Conservation (phyloP, 257 asterid species). For the Solanum virginianum region DNA sequence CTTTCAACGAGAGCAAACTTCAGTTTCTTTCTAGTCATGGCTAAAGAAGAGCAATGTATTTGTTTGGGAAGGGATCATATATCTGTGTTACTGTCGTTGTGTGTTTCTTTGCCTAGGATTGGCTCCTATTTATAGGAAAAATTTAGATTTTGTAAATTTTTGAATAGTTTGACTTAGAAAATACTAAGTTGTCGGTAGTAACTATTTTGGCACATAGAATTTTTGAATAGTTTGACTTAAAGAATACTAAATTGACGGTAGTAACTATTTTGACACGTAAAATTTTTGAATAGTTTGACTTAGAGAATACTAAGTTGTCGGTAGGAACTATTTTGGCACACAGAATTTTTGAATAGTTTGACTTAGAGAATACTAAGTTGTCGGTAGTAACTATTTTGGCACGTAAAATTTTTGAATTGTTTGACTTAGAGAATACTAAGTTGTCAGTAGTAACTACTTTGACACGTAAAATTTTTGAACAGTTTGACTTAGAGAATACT, state of each 20-base stretch:
- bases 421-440: not conserved
- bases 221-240: too few relatives aligned
- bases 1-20: too few relatives aligned
- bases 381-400: not conserved
- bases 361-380: not conserved
- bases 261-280: too few relatives aligned
- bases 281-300: too few relatives aligned
- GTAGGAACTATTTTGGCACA: too few relatives aligned
- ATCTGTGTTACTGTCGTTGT: not conserved
- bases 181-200: not conserved
- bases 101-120: not conserved
- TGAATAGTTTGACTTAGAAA: not conserved
- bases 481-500: not conserved
- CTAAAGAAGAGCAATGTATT: not conserved
- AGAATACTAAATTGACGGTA: too few relatives aligned
- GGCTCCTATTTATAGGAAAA: not conserved
- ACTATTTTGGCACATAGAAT: not conserved
- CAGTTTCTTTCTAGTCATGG: too few relatives aligned
- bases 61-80: not conserved
- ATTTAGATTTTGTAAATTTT: not conserved
- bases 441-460: not conserved
- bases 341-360: too few relatives aligned
- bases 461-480: not conserved
- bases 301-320: too few relatives aligned
- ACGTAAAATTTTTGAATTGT: not conserved